Conservation (phyloP, 2,329 filamentous ascomycete species). For the Ophiosphaerella herpotricha region DNA sequence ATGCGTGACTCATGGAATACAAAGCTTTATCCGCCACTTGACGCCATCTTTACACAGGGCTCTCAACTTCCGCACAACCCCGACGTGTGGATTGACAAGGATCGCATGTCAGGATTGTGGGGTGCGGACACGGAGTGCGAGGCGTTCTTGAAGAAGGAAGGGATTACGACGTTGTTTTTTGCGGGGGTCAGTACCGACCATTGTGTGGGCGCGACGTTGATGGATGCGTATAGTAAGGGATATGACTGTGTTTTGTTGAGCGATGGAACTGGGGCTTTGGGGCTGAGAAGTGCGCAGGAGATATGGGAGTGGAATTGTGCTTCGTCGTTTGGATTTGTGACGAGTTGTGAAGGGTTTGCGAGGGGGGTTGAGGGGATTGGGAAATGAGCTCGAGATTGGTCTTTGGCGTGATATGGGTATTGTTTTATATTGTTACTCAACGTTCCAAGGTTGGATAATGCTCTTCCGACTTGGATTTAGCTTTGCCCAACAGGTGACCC, state of each 20-base stretch:
- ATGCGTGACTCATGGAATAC: conserved; percentile 50
- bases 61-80: conserved; percentile 11
- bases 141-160: conserved; percentile 45
- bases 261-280: no score
- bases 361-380: conserved; percentile 19
- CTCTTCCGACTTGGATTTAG: no score
- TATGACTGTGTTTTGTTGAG: no score
- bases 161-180: conserved; percentile 42
- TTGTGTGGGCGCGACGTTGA: no score
- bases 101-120: conserved; percentile 50
- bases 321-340: conserved; percentile 48
- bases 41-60: conserved; percentile 34
- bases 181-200: no score
- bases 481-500: no score
- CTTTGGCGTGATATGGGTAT: no score
- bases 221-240: no score
- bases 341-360: conserved; percentile 41
- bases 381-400: neutral
- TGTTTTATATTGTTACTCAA: neutral
- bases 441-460: no score
- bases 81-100: conserved; percentile 46
- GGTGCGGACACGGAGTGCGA: conserved; percentile 40
- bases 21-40: conserved; percentile 46
- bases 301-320: conserved; percentile 49
- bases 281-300: conserved; percentile 40